Evolutionary conservation across 2,329 filamentous ascomycete genomes (phyloP), one percentile per base, ranked within the genome.

Genomic region (Aureobasidium uvarum): DNA sequence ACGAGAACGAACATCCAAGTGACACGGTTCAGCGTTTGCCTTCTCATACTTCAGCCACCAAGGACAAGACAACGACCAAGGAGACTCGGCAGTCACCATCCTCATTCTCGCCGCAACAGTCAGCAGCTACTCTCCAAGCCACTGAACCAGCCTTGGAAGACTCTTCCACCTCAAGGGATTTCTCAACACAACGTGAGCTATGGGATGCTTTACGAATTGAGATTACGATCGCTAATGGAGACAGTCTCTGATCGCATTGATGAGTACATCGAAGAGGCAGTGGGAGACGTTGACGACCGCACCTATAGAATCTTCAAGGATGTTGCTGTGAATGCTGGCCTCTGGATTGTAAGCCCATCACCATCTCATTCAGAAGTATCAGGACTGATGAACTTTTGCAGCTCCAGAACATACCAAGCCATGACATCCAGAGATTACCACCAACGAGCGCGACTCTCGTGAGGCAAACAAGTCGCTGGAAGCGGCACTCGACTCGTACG

Each of bases 271-370:
- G n/a, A 18, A 41, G 31, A 51, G 4, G 20, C 20, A 2, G 5
- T 62, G 5, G 58, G 58, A 11, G 20, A 14, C 4, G 16, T 62
- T 3, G 43, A 51, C 5, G 45, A 39, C 7, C 33, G 46, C 10
- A 23, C 38, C 3, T 45, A 51, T 23, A 46, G 23, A 23, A 39
- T 62, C 33, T 62, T 62, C 20, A 50, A 39, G 33, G 31, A 62
- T 51, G 33, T 28, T 51, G 6, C 36, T 6, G 14, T 46, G 20
- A 46, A 20, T 8, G 14, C 33, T 16, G 31, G 20, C 2, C 31
- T 39, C 5, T 62, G 33, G 31, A 41, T 38, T 3, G 58, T 62
- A 50, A 39, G 58, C 23, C 18, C 0, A 2, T 8, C 1, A 36
- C 31, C 13, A 1, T 18, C 8, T 7, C 8, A 1, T n/a, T 13